These are phyloP conservation scores for Hymenoscyphus repandus DNA, from an alignment of 2,329 filamentous ascomycete species.

Conservation along the genomic window DNA sequence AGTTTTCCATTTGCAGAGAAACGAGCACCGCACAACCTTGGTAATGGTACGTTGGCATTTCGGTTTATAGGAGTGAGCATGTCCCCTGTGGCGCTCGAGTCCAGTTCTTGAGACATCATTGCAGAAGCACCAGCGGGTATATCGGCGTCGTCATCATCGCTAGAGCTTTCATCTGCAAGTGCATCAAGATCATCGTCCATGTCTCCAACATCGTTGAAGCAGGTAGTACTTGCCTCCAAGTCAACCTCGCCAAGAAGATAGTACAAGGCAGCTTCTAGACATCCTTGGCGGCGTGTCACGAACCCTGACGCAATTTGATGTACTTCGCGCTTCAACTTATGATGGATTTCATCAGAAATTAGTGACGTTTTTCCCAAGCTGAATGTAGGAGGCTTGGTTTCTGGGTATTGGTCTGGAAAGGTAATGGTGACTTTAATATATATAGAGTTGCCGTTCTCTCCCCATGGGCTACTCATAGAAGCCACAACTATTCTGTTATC, in stretches of 20 bases:
- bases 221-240: conserved; percentile 54
- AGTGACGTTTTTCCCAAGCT: conserved; percentile 56
- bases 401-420: conserved; percentile 56
- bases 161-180: conserved; percentile 72
- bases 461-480: conserved; percentile 63
- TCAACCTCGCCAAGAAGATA: conserved; percentile 61
- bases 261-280: conserved; percentile 55
- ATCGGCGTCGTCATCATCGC: conserved; percentile 65
- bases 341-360: conserved; percentile 52
- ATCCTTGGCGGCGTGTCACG: conserved; percentile 53
- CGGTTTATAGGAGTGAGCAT: conserved; percentile 48
- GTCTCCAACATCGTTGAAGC: conserved; percentile 51
- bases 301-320: conserved; percentile 52
- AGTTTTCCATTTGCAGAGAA: conserved; percentile 59
- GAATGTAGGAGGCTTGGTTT: conserved; percentile 52
- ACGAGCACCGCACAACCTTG: conserved; percentile 53
- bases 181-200: conserved; percentile 54
- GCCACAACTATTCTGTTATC: conserved; percentile 52
- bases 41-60: conserved; percentile 47
- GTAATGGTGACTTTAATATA: conserved; percentile 58
- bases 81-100: conserved; percentile 46
- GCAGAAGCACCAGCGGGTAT: conserved; percentile 35
- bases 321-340: conserved; percentile 49
- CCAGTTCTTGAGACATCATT: conserved; percentile 58
- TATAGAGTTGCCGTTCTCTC: conserved; percentile 48